Conservation (phyloP, 352 stramenopile genomes). For the Globisporangium okanoganense region DNA sequence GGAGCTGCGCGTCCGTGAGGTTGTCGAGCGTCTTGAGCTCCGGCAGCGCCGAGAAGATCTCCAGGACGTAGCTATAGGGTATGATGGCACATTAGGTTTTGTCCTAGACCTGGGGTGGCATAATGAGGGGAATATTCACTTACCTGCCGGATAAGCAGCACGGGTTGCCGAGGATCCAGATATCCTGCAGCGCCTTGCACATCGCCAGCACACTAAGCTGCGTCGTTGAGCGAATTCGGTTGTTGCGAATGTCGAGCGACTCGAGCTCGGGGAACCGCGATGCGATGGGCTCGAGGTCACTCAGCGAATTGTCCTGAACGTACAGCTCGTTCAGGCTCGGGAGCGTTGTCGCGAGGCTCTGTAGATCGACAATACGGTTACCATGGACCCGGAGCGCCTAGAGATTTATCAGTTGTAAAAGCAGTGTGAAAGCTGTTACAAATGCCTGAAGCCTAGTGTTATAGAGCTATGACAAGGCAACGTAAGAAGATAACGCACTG, state of each 20-base stretch:
- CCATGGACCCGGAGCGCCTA: slow-evolving; percentile 48
- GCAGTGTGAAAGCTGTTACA: too few relatives aligned
- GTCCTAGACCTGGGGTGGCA: background rate
- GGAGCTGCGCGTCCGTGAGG: slow-evolving; percentile 44
- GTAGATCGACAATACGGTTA: slow-evolving; percentile 41
- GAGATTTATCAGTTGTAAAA: too few relatives aligned
- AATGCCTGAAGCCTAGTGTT: background rate
- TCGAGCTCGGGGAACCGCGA: slow-evolving; percentile 47
- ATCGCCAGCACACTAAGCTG: slow-evolving; percentile 20
- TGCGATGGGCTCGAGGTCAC: slow-evolving; percentile 26
- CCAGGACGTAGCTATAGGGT: slow-evolving; percentile 44
- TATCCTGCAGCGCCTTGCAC: slow-evolving; percentile 39
- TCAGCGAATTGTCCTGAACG: slow-evolving; percentile 46
- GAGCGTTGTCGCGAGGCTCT: slow-evolving; percentile 32
- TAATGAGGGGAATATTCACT: background rate
- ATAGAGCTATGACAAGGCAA: background rate
- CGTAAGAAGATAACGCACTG: slow-evolving; percentile 25
- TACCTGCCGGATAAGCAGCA: slow-evolving; percentile 54
- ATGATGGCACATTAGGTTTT: background rate
- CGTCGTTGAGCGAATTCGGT: slow-evolving; percentile 27
- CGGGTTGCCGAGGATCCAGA: slow-evolving; percentile 69
- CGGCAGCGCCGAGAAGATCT: slow-evolving; percentile 36
- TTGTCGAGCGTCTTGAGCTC: slow-evolving; percentile 62
- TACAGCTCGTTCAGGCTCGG: slow-evolving; percentile 66
- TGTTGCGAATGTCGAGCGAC: slow-evolving; percentile 72